Evolutionary conservation across 306 rosid genomes (phyloP), one percentile per base, ranked within the genome.

Genomic region (Vigna mungo): DNA sequence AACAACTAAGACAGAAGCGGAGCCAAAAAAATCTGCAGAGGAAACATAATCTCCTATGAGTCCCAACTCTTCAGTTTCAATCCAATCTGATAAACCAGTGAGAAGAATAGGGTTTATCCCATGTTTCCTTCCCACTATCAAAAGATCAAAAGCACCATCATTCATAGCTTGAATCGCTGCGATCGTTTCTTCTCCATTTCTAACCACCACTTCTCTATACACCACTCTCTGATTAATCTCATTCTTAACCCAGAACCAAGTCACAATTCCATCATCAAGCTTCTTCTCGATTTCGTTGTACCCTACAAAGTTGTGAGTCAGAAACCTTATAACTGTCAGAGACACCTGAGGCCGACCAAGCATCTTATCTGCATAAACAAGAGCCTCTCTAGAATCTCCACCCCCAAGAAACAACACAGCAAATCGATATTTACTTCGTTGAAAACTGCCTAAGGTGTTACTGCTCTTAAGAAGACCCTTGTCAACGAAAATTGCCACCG

Each of bases 211-310:
- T 43, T 94, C 97, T 61, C 79, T 88, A 4, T 91, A 94, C 44
- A 36, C 21, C 75, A 94, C 89, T 60, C 86, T 81, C 2, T 74
- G 53, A 62, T 91, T 89, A 9, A 13, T 11, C 81, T 94, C 97
- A 54, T 94, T 91, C 83, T 91, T 94, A 2, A 94, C 92, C 92
- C 96, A 94, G 68, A 94, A 91, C 97, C 90, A 91, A 0, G 97
- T 94, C 60, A 90, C 91, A 18, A 81, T 55, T 6, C 96, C 98
- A 73, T 94, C 98, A 51, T 94, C 98, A 15, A 94, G 79, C 79
- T 94, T 94, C 86, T 86, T 94, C 93, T 94, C 98, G 18, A 78
- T 58, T 68, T 88, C 96, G 51, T 61, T 15, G 34, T 89, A 93
- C 7, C 93, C 96, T 32, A 74, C 66, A 2, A 34, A 66, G 34